Evolutionary conservation across 1,139 yeast species (phyloP), one percentile per base, ranked within the genome.

Genomic region (Candida sojae): DNA sequence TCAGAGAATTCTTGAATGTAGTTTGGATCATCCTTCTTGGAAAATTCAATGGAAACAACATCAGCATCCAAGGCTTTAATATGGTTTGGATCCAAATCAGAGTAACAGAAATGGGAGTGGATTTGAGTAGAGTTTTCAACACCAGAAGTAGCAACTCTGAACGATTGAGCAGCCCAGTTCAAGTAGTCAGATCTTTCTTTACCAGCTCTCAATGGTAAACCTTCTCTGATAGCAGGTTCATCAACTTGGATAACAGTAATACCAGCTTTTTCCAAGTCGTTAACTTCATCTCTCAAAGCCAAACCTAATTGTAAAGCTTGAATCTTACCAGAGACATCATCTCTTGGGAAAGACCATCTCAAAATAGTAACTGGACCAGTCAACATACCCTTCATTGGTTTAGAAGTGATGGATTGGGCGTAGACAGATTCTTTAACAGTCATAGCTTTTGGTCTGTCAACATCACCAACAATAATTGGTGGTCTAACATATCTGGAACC

Each of bases 291-390:
- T 82, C 99, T 90, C 70, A 93, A 84, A 64, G 98, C 98, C 68
- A 93, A 82, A 71, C 96, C 96, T 73, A 93, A 88, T 84, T 93
- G 99, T 73, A 89, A 83, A 64, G 98, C 92, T 83, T 93, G 99
- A 60, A 85, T 82, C 82, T 89, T 84, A 79, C 89, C 95, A 59
- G 96, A 82, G 62, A 93, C 88, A 68, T 93, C 99, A 71, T 92
- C 95, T 86, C 99, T 90, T 80, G 99, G 99, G 98, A 93, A 93
- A 66, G 99, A 93, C 99, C 99, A 93, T 86, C 99, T 90, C 74
- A 93, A 86, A 78, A 96, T 90, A 67, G 99, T 93, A 65, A 93
- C 96, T 73, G 99, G 99, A 79, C 99, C 99, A 71, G 99, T 92
- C 75, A 93, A 88, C 99, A 93, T 93, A 88, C 99, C 99, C 86